Conservation (phyloP, 2,329 filamentous ascomycete species). For the Botrytis medusae region DNA sequence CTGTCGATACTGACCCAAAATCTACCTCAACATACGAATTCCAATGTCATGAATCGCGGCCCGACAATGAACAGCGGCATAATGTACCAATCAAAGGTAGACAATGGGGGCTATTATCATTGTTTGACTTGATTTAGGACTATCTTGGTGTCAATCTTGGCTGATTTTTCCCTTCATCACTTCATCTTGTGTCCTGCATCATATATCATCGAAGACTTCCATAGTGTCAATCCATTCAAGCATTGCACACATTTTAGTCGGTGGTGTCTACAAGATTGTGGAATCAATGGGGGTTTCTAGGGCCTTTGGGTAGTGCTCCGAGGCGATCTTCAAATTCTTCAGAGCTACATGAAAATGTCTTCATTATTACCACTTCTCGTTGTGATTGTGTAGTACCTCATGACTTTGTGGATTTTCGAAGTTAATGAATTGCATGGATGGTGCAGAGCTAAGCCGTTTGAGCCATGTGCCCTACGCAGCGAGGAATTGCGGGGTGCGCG, state of each 20-base stretch:
- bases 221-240: background rate
- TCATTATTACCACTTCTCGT: conserved; percentile 17
- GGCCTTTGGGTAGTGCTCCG: conserved; percentile 16
- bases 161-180: background rate
- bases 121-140: background rate
- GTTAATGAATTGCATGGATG: conserved; percentile 1
- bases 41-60: background rate
- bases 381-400: conserved; percentile 22
- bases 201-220: background rate
- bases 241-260: background rate
- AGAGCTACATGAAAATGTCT: background rate
- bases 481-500: conserved; percentile 15
- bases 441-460: conserved; percentile 10
- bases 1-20: conserved; percentile 1
- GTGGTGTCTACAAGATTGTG: conserved; percentile 1
- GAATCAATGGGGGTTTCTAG: background rate
- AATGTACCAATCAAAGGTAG: background rate
- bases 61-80: background rate
- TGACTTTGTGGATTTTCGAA: conserved; percentile 13
- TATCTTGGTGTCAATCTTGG: background rate
- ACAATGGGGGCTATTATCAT: background rate
- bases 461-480: conserved; percentile 2
- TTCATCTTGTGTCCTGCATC: conserved; percentile 5
- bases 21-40: conserved; percentile 5
- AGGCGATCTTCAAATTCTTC: background rate